phyloP scores from a whole-genome alignment of 2,329 filamentous ascomycete species.

The Calonectria multiphialidica region DNA sequence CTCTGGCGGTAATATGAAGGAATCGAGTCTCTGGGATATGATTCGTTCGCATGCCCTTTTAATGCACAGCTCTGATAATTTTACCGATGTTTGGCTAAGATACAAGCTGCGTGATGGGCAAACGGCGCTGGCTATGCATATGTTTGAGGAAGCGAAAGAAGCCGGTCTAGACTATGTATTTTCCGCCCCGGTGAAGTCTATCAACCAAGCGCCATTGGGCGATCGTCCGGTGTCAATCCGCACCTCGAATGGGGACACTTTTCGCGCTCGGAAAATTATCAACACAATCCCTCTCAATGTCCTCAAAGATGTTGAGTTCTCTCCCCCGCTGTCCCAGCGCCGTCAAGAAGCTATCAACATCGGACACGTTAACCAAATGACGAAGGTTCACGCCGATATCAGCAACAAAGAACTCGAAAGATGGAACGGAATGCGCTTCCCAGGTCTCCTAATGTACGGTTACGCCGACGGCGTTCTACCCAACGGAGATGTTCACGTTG shows the following conservation, averaged over 20 bases:
- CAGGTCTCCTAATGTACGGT: slow-evolving; percentile 28
- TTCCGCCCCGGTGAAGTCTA: slow-evolving; percentile 34
- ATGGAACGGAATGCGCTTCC: slow-evolving; percentile 32
- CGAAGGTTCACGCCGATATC: slow-evolving; percentile 34
- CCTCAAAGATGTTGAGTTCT: slow-evolving; percentile 16
- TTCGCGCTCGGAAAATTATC: slow-evolving; percentile 38
- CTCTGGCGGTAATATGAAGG: slow-evolving; percentile 40
- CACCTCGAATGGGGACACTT: slow-evolving; percentile 14
- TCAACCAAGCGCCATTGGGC: slow-evolving; percentile 3
- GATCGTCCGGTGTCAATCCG: not conserved
- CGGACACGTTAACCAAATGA: slow-evolving; percentile 36
- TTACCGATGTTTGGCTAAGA: slow-evolving; percentile 33
- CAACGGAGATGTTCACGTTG: slow-evolving; percentile 22
- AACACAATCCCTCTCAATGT: slow-evolving; percentile 30
- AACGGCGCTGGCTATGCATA: slow-evolving; percentile 39
- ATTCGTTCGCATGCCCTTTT: slow-evolving; percentile 37
- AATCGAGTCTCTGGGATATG: slow-evolving; percentile 38
- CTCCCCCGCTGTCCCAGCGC: not conserved
- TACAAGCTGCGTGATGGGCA: slow-evolving; percentile 48
- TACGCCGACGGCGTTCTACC: slow-evolving; percentile 26
- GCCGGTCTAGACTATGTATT: slow-evolving; percentile 44
- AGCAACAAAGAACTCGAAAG: slow-evolving; percentile 30
- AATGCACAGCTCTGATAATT: slow-evolving; percentile 36
- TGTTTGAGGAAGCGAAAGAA: slow-evolving; percentile 43
- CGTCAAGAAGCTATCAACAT: slow-evolving; percentile 21